Base-by-base conservation (phyloP, 2,329 filamentous ascomycete genomes). In the Alternaria arbusti region DNA sequence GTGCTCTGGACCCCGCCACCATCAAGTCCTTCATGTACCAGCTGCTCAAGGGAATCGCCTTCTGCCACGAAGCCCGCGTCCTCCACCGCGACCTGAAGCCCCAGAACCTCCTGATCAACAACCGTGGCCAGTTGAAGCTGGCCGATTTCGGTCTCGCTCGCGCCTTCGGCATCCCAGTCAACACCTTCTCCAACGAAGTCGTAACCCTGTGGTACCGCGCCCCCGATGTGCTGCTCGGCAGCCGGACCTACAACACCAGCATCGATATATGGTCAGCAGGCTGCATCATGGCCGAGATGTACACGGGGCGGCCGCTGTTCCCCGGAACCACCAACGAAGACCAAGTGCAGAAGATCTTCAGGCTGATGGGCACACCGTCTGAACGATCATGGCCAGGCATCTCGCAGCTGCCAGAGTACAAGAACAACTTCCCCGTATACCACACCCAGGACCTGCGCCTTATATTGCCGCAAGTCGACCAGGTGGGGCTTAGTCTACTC, bases 21-120 rank as follows among this genome's bases (percentile, higher is more conserved):
- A 97, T 99, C 87, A 98, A 98, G 84, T 96, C 93, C 23, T 99
- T 98, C 87, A 98, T 98, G 95, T 96, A 95, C 83, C 96, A 99
- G 83, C 88, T 99, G 30, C 89, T 98, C 66, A 90, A 93, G 75
- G 96, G 96, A 59, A 97, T 98, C 76, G 94, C 96, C 66, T 99
- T 98, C 79, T 99, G 96, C 83, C 96, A 99, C 83, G 93, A 97
- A 74, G 98, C 98, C 80, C 88, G 96, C 63, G 96, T 99, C 30
- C 87, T 99, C 17, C 96, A 99, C 81, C 92, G 96, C 64, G 95
- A 98, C 72, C 85, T 98, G 26, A 98, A 98, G 84, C 95, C 95
- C 0, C 95, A 98, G 82, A 98, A 98, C 77, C 87, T 98, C 23
- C 89, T 98, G 67, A 98, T 97, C 82, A 97, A 97, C 82, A 90